phyloP scores from a whole-genome alignment of 2,329 filamentous ascomycete genomes.

The Aspergillaceae sp. region DNA sequence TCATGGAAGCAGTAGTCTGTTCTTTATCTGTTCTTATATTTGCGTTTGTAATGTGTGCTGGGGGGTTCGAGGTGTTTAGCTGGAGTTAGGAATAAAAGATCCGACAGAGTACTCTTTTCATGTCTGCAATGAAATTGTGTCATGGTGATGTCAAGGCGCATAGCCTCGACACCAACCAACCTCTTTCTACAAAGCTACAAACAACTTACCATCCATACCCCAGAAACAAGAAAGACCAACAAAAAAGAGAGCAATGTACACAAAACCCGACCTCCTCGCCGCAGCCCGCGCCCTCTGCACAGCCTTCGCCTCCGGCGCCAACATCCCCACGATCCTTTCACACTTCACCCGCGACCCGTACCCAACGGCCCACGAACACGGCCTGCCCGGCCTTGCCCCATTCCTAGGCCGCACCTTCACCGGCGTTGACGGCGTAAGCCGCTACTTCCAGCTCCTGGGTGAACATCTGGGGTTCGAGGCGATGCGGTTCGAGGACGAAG shows the following conservation, averaged over 20 bases:
- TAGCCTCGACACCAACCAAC: neutral
- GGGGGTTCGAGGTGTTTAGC: neutral
- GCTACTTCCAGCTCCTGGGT: conserved; percentile 30
- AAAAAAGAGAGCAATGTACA: conserved; percentile 4
- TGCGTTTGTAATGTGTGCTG: too few relatives aligned
- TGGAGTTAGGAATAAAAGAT: neutral
- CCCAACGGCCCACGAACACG: conserved; percentile 31
- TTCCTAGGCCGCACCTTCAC: conserved; percentile 36
- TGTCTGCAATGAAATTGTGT: neutral
- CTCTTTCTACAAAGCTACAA: neutral
- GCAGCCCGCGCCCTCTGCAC: conserved; percentile 21
- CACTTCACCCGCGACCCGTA: conserved; percentile 25
- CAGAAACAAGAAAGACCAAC: neutral
- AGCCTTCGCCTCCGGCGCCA: conserved; percentile 20
- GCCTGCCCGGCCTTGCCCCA: conserved; percentile 31
- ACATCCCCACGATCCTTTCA: conserved; percentile 20
- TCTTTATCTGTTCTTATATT: conserved; percentile 6
- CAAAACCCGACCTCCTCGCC: conserved; percentile 14
- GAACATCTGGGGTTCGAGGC: conserved; percentile 24
- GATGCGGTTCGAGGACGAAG: conserved; percentile 29
- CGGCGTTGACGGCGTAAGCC: conserved; percentile 24
- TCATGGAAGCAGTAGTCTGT: conserved; percentile 35
- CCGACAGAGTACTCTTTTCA: too few relatives aligned
- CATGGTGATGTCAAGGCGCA: neutral
- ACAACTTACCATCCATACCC: neutral